Base-by-base conservation (phyloP, 495 filamentous ascomycete genomes). In the Penicillium roqueforti region DNA sequence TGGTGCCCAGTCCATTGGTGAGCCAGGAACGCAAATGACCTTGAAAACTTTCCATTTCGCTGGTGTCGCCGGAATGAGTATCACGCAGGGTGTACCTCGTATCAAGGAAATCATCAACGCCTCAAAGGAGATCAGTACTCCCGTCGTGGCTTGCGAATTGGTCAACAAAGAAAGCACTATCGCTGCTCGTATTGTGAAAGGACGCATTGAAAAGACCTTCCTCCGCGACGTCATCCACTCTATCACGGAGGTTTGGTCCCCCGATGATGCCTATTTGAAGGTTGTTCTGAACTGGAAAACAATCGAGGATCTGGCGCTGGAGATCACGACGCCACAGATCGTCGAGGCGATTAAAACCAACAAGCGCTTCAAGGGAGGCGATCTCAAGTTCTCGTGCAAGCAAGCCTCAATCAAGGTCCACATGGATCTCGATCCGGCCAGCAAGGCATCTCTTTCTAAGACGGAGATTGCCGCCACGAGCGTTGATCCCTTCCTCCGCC, bases 81-180 rank as follows among this genome's bases (percentile, higher is more conserved):
- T 97, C 62, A 98, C 95, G 0, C 89, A 96, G 66, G 93, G 93
- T 86, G 93, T 98, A 2, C 93, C 93, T 2, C 93, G 93, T 83
- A 97, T 98, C 70, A 98, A 97, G 74, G 93, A 98, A 80, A 98
- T 98, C 63, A 98, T 98, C 82, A 97, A 97, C 72, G 93, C 93
- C 6, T 92, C 88, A 9, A 92, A 87, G 68, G 76, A 74, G 39
- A 97, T 98, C 68, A 95, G 89, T 72, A 98, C 93, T 2, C 93
- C 93, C 1, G 86, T 98, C 64, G 93, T 97, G 54, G 80, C 81
- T 13, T 97, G 95, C 61, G 83, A 87, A 18, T 77, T 97, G 1
- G 75, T 86, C 48, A 90, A 84, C 60, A 82, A 83, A 53, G 70
- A 78, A 36, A 78, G 82, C 54, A 82, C 92, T 46, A 76, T 79